These are phyloP conservation scores for Porcisia hertigi DNA, from an alignment of 208 protist genomes.

Conservation along the genomic window DNA sequence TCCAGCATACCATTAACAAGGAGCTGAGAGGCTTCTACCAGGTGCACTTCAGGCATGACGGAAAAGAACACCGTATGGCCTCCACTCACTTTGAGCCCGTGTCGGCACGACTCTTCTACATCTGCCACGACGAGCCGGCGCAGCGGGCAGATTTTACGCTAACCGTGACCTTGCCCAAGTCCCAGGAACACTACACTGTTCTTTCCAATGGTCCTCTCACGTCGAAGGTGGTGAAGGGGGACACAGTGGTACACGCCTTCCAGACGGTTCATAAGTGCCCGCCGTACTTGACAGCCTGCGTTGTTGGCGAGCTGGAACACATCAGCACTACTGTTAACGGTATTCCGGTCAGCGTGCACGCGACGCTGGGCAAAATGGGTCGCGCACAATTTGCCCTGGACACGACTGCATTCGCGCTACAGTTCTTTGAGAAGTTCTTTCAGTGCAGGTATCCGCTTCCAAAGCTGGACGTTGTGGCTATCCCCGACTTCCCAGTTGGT, in stretches of 20 bases:
- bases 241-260: slow-evolving; percentile 72
- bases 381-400: slow-evolving; percentile 85
- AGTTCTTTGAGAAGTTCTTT: slow-evolving; percentile 91
- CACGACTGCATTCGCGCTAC: slow-evolving; percentile 66
- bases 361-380: slow-evolving; percentile 62
- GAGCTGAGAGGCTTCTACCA: slow-evolving; percentile 94
- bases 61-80: slow-evolving; percentile 87
- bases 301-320: slow-evolving; percentile 93
- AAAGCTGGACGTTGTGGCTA: slow-evolving; percentile 97
- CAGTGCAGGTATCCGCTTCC: slow-evolving; percentile 92
- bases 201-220: slow-evolving; percentile 72
- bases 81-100: slow-evolving; percentile 96
- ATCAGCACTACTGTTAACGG: slow-evolving; percentile 58
- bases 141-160: slow-evolving; percentile 95
- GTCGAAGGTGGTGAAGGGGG: slow-evolving; percentile 38
- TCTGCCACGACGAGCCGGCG: slow-evolving; percentile 97
- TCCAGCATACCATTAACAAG: slow-evolving; percentile 84
- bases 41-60: slow-evolving; percentile 64
- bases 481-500: slow-evolving; percentile 96
- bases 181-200: slow-evolving; percentile 71
- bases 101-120: slow-evolving; percentile 94
- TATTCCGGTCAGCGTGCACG: slow-evolving; percentile 79
- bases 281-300: slow-evolving; percentile 96
- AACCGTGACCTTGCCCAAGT: slow-evolving; percentile 72
- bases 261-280: slow-evolving; percentile 88